Base-by-base conservation (phyloP, 805 yeast genomes). In the Metschnikowia santaceciliae region DNA sequence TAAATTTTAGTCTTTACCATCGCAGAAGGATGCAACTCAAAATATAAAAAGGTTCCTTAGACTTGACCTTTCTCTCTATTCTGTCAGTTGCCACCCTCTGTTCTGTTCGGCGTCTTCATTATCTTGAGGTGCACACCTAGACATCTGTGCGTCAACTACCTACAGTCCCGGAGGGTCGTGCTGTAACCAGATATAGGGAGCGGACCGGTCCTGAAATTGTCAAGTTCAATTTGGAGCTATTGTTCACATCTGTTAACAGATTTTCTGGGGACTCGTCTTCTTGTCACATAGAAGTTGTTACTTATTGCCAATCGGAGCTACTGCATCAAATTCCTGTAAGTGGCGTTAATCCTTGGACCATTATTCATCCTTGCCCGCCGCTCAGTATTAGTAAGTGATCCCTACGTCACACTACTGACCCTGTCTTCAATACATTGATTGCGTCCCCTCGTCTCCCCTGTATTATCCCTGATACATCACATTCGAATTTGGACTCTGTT, bases 151-250 rank as follows among this genome's bases (percentile, higher is more conserved):
- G 47, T 34, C 32, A 35, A 26, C 33, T 35, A 35, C 41, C 47
- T 44, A 44, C 40, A 35, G 40, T 35, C 38, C 40, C 40, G 47
- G 23, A 35, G 23, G 40, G 47, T 44, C 47, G 47, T 44, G 47
- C 19, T 26, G 34, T 6, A 22, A 44, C 47, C 47, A 26, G 15
- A 7, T 34, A 15, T 35, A 44, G 47, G 47, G 47, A 44, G 47
- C 47, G 47, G 34, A 44, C 17, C 15, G 47, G 47, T 35, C 47
- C 47, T 44, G 47, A 44, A 44, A 20, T 44, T 44, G 41, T 10
- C 41, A 35, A n/a, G 5, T 26, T 23, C 40, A 26, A 32, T 8
- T 22, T 22, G 11, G 22, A 33, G 20, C 46, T 32, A 32, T 20
- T 19, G 15, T 23, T 17, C 46, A 32, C 46, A 33, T 33, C 38